Evolutionary conservation across 1,284 basidiomycete species (phyloP), one percentile per base, ranked within the genome.

Genomic region (Singerocomus inundabilis): DNA sequence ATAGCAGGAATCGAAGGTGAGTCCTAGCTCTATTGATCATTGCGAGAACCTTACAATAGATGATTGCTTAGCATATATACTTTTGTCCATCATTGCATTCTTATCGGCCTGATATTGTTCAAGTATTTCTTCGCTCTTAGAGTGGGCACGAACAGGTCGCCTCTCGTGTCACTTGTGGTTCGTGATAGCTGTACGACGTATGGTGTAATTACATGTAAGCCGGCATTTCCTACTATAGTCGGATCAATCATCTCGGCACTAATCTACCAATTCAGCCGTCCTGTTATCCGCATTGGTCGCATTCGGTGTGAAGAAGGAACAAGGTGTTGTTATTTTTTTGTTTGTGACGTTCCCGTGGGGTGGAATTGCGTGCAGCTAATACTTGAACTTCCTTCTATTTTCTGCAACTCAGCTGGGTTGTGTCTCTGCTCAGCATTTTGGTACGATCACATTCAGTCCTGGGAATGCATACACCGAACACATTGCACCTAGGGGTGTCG

Each of bases 121-220:
- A 62, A 61, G 45, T 66, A 61, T 25, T 25, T 51, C 28, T 8
- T 34, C 3, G 46, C 48, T 44, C 34, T 33, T 2, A 55, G 40
- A 38, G 42, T 36, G 9, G 54, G 63, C 16, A 52, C 48, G 49
- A 49, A 54, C 0, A 59, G 51, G 35, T 51, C 45, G 0, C 59
- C 63, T 2, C 52, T 62, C 15, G 54, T 62, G 26, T 55, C 48
- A n/a, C 54, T 64, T 7, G 40, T 62, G 21, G 39, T 66, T 13
- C 52, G 54, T 15, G 61, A n/a, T n/a, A n/a, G n/a, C n/a, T n/a
- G n/a, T n/a, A n/a, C n/a, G n/a, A n/a, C n/a, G n/a, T n/a, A n/a
- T 41, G 39, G 8, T 36, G 35, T 37, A 2, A 46, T 32, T 1
- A 4, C 44, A 11, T 29, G 60, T 61, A 25, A 54, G 58, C 45